phyloP scores from a whole-genome alignment of 805 yeast species.

The Saturnispora dispora region DNA sequence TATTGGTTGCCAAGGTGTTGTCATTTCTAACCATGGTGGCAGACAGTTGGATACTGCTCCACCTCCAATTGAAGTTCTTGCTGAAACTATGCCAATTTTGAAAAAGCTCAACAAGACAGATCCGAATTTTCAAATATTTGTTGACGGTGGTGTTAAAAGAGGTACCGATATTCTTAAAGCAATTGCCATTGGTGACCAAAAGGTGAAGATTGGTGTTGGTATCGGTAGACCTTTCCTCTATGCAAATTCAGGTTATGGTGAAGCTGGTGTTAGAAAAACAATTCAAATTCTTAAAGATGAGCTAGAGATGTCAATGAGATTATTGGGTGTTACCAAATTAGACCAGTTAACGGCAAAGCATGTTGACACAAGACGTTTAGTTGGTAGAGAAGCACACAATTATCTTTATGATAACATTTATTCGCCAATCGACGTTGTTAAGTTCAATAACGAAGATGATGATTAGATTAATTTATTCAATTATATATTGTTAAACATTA shows the following conservation, averaged over 20 bases:
- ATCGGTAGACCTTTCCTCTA: conserved; percentile 59
- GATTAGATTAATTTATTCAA: not conserved
- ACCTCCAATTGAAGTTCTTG: conserved; percentile 68
- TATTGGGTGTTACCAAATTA: conserved; percentile 60
- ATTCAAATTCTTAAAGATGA: conserved; percentile 60
- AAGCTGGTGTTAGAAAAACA: conserved; percentile 52
- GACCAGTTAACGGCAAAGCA: conserved; percentile 50
- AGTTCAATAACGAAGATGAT: conserved; percentile 23
- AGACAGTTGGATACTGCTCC: conserved; percentile 76
- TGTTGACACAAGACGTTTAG: conserved; percentile 42
- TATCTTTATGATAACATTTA: conserved; percentile 24
- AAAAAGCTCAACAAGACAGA: conserved; percentile 35
- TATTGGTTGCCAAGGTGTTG: conserved; percentile 68
- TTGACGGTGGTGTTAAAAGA: conserved; percentile 65
- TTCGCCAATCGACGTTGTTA: conserved; percentile 23
- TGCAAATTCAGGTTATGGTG: conserved; percentile 57
- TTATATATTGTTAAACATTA: not conserved
- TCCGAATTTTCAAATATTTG: conserved; percentile 46
- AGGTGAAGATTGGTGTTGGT: conserved; percentile 66
- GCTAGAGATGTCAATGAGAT: conserved; percentile 66
- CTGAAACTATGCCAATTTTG: conserved; percentile 54
- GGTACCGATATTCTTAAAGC: conserved; percentile 63
- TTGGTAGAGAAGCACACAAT: conserved; percentile 28
- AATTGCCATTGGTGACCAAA: conserved; percentile 58
- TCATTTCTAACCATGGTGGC: conserved; percentile 84